Percentiles rank a stretch among this genome's conserved stretches.
phyloP scores from a whole-genome alignment of 2,329 filamentous ascomycete species.

The Neopestalotiopsis sp. region DNA sequence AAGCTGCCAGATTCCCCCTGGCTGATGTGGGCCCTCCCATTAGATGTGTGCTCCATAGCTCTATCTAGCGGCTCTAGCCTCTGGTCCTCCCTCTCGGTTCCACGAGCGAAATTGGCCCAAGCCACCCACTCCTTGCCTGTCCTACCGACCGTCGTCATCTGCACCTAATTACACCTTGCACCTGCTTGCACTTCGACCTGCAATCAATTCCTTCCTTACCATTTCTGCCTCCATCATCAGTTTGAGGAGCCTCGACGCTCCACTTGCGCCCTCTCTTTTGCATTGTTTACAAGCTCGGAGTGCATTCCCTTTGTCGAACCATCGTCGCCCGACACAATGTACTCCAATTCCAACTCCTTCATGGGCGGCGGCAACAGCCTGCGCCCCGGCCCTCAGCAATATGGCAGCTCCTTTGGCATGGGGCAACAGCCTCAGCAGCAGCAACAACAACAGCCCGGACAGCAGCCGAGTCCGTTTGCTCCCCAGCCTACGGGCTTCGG shows the following conservation, averaged over 20 bases:
- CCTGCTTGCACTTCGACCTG: background rate
- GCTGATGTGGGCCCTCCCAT: background rate
- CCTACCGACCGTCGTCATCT: conserved; percentile 30
- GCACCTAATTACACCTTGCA: conserved; percentile 6
- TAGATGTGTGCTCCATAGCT: background rate
- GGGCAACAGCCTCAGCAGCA: conserved; percentile 41
- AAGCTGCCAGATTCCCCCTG: too few species aligned
- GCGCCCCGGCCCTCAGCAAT: conserved; percentile 69
- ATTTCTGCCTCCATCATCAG: conserved; percentile 19
- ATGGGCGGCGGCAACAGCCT: conserved; percentile 79
- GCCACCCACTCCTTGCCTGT: conserved; percentile 29
- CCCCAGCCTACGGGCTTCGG: conserved; percentile 67
- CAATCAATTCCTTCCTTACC: background rate
- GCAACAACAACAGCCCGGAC: conserved; percentile 51
- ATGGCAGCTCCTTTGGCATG: conserved; percentile 56
- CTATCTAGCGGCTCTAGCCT: background rate
- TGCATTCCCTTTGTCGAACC: conserved; percentile 19
- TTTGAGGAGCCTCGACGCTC: conserved; percentile 32
- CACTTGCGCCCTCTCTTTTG: conserved; percentile 22
- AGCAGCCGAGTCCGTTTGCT: conserved; percentile 61
- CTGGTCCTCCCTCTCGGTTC: conserved; percentile 5
- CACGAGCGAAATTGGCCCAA: conserved; percentile 27
- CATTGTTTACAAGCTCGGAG: conserved; percentile 16
- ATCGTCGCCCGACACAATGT: conserved; percentile 64
- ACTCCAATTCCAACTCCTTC: conserved; percentile 86